Conservation (phyloP, 768 basidiomycete species). For the Lentinula raphanica region DNA sequence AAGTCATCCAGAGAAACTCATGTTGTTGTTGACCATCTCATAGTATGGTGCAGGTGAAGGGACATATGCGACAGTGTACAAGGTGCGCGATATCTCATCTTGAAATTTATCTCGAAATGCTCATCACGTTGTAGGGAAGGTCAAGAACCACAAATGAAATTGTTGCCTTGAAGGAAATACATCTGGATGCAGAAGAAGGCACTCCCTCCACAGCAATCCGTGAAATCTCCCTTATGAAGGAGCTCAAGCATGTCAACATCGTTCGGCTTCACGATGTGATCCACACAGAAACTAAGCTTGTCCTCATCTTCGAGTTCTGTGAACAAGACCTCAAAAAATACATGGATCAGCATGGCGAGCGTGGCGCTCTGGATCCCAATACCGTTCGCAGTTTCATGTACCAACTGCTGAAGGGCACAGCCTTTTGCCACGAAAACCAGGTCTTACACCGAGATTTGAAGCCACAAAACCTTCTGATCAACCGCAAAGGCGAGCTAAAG, state of each 20-base stretch:
- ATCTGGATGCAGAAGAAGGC: slow-evolving; percentile 98
- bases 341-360: slow-evolving; percentile 97
- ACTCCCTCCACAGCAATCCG: slow-evolving; percentile 98
- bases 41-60: slow-evolving; percentile 75
- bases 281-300: slow-evolving; percentile 96
- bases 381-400: slow-evolving; percentile 98
- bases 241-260: slow-evolving; percentile 98
- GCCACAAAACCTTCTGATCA: slow-evolving; percentile 97
- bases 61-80: slow-evolving; percentile 96
- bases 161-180: slow-evolving; percentile 97
- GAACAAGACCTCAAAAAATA: slow-evolving; percentile 99
- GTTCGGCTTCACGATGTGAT: slow-evolving; percentile 98
- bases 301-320: slow-evolving; percentile 97
- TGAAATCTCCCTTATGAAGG: slow-evolving; percentile 99
- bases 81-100: slow-evolving; percentile 44
- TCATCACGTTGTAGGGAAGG: slow-evolving; percentile 56
- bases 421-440: slow-evolving; percentile 97
- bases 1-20: slow-evolving; percentile 6
- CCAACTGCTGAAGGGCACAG: slow-evolving; percentile 94
- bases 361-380: slow-evolving; percentile 85
- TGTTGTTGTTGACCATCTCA: slow-evolving; percentile 26
- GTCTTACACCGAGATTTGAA: slow-evolving; percentile 97
- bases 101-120: slow-evolving; percentile 2
- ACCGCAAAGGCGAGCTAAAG: slow-evolving; percentile 94
- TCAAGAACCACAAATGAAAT: slow-evolving; percentile 98